A percentile compares a stretch with the other conserved stretches of the same genome.
These are phyloP conservation scores for Cyberlindnera xishuangbannaensis DNA, from an alignment of 805 yeast genomes.

Conservation along the genomic window DNA sequence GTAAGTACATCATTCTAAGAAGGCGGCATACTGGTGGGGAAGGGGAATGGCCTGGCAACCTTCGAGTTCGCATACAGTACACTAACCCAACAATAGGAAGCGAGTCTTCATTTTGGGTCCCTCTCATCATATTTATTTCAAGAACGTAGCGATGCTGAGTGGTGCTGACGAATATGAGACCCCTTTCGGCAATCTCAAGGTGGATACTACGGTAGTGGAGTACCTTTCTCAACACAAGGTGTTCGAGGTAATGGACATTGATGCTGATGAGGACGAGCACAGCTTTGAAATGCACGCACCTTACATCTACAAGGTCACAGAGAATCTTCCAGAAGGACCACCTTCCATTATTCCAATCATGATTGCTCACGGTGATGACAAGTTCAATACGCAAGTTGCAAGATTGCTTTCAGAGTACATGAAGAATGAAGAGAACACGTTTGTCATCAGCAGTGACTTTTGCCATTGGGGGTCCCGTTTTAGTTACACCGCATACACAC, in stretches of 20 bases:
- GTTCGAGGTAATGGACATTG: constrained; percentile 51
- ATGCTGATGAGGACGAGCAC: constrained; percentile 79
- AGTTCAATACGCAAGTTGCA: constrained; percentile 41
- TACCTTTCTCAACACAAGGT: constrained; percentile 32
- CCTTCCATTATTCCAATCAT: constrained; percentile 71
- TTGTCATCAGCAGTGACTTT: constrained; percentile 84
- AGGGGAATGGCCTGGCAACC: too few relatives aligned
- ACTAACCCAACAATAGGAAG: constrained; percentile 28
- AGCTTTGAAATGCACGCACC: constrained; percentile 95
- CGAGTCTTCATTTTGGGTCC: constrained; percentile 86
- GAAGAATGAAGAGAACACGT: constrained; percentile 50
- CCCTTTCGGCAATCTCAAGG: constrained; percentile 71
- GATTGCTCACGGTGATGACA: constrained; percentile 56
- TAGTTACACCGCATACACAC: constrained; percentile 48
- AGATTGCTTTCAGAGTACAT: constrained; percentile 46
- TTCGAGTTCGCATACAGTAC: too few relatives aligned
- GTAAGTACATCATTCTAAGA: constrained; percentile 21
- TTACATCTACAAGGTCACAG: constrained; percentile 47
- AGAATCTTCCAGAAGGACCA: constrained; percentile 26
- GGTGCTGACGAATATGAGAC: constrained; percentile 58
- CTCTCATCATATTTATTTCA: constrained; percentile 82
- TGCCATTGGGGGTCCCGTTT: constrained; percentile 89
- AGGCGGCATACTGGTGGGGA: too few relatives aligned
- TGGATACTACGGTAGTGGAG: constrained; percentile 47
- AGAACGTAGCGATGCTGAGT: constrained; percentile 50